Percentiles rank a stretch among this genome's conserved stretches.
These are phyloP conservation scores for Hordeum marinum DNA, from an alignment of 176 grass and related monocot species.

Conservation along the genomic window DNA sequence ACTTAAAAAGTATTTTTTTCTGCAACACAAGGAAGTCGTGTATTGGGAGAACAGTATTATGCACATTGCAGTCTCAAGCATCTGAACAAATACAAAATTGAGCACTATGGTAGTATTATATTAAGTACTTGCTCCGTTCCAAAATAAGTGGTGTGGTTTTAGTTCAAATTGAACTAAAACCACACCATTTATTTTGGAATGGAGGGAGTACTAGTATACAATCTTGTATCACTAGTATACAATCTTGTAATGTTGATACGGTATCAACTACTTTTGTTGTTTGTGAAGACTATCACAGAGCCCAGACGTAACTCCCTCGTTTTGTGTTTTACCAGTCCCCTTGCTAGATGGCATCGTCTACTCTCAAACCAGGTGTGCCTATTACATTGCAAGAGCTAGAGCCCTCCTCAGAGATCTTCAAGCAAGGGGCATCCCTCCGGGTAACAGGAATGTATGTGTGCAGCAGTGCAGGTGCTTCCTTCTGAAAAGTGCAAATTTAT, in stretches of 20 bases:
- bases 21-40: background rate
- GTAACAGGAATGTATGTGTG: constrained; percentile 68
- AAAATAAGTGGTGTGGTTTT: too few species aligned
- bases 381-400: constrained; percentile 61
- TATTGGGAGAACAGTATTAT: background rate
- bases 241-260: background rate
- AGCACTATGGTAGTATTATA: background rate
- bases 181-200: too few species aligned
- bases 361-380: constrained; percentile 63
- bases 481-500: background rate
- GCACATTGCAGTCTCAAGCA: background rate
- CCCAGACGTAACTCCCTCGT: background rate
- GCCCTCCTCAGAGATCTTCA: constrained; percentile 63
- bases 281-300: background rate
- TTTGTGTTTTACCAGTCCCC: background rate
- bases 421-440: constrained; percentile 68
- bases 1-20: background rate
- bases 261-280: background rate
- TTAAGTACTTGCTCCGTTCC: too few species aligned
- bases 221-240: background rate
- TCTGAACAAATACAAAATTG: background rate
- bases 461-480: background rate
- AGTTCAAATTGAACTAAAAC: too few species aligned
- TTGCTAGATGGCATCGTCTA: constrained; percentile 47
- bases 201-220: background rate